phyloP scores from a whole-genome alignment of 2,329 filamentous ascomycete genomes.

The Cladosporium sp. region DNA sequence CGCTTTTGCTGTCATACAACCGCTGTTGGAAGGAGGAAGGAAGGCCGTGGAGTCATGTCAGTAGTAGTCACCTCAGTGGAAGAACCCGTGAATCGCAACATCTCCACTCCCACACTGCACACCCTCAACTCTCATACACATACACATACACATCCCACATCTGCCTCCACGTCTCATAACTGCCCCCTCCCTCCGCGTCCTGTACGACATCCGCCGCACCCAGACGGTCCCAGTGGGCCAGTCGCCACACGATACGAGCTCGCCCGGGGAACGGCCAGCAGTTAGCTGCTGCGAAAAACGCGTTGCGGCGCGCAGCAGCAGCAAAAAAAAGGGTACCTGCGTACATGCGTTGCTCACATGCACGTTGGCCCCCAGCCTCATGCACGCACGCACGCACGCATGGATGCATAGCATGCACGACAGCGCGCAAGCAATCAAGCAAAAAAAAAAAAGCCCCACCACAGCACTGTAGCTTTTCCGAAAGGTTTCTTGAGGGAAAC shows the following conservation, averaged over 20 bases:
- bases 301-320: not conserved
- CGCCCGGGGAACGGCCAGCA: not conserved
- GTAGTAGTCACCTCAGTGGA: not conserved
- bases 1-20: slow-evolving; percentile 7
- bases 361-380: not conserved
- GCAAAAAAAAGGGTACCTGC: slow-evolving; percentile 1
- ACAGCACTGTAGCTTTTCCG: not conserved
- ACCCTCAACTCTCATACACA: slow-evolving; percentile 13
- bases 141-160: not conserved
- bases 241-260: slow-evolving; percentile 4
- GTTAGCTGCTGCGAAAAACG: too few species aligned
- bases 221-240: not conserved
- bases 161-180: not conserved
- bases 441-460: not conserved
- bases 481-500: not conserved
- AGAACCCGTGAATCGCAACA: not conserved
- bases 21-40: not conserved
- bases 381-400: not conserved
- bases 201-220: slow-evolving; percentile 6
- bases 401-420: not conserved
- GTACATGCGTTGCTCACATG: not conserved
- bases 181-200: not conserved
- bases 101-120: not conserved
- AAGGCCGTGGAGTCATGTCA: not conserved
- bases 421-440: not conserved